Conservation (phyloP, 2,329 filamentous ascomycete genomes). For the Fusarium sp. region DNA sequence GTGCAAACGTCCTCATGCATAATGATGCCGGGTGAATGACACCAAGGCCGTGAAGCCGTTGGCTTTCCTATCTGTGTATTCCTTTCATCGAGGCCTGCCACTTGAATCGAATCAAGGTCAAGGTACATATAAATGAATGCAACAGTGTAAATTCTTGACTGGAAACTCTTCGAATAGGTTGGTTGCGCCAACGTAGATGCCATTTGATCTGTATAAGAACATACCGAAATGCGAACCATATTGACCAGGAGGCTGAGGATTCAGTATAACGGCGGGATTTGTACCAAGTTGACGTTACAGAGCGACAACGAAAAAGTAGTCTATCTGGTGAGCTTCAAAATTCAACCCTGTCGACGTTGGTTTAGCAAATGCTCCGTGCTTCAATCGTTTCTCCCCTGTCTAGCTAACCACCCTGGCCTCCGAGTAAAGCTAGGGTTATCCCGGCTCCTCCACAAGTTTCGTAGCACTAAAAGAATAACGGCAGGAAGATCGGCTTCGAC, state of each 20-base stretch:
- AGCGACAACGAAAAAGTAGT: neutral
- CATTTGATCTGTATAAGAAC: neutral
- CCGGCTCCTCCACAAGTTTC: constrained; percentile 44
- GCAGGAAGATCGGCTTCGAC: constrained; percentile 35
- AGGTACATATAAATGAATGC: neutral
- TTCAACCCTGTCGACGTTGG: constrained; percentile 32
- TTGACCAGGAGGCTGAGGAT: neutral
- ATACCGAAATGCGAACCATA: neutral
- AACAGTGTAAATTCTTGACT: neutral
- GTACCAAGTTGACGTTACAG: neutral
- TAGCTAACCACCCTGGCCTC: constrained; percentile 38
- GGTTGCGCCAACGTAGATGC: neutral
- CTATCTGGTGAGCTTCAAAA: constrained; percentile 13
- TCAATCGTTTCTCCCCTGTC: constrained; percentile 38
- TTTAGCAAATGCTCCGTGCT: constrained; percentile 45
- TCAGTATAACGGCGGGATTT: neutral
- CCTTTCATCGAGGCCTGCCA: neutral
- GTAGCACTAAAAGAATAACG: constrained; percentile 37
- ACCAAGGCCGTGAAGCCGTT: neutral
- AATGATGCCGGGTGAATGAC: neutral
- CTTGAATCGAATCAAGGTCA: neutral
- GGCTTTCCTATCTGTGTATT: neutral
- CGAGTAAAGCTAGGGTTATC: constrained; percentile 42
- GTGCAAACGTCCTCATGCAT: neutral
- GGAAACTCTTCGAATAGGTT: neutral